Evolutionary conservation across 2,329 filamentous ascomycete genomes (phyloP), one percentile per base, ranked within the genome.

Genomic region (Exophiala aquamarina): DNA sequence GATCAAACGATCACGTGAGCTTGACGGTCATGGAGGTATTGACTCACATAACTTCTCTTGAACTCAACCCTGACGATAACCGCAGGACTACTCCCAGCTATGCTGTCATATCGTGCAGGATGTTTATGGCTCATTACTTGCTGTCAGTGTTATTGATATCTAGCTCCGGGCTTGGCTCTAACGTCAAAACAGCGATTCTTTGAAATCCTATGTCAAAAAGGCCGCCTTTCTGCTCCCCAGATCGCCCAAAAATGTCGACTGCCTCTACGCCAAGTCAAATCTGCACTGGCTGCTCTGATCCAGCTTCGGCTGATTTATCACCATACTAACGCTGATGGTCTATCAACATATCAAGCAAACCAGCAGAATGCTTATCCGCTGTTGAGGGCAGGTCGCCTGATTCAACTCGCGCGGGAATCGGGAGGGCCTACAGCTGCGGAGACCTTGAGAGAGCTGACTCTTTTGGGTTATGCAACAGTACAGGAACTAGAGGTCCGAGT

Each of bases 61-160:
- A 11, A 26, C 23, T 26, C 23, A 11, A 6, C 23, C 6, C 11
- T 26, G 11, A 26, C 23, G 11, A 26, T 26, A 11, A 6, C 23
- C 23, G 6, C 34, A 53, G 50, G 45, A 58, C 66, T 78, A 87
- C 59, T 83, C 86, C 63, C 89, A 96, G 80, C 87, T 97, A 64
- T 95, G 89, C 75, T 81, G 85, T 73, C 83, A 95, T 66, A 79
- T 96, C 55, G 85, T 97, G 55, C 84, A 90, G 65, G 90, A 96
- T 66, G 78, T 88, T 50, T 92, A 93, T 68, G 93, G 93, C 64
- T 88, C 95, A 72, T 82, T 97, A 49, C 89, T 90, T 54, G 89
- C 89, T 66, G 92, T 96, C 86, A 63, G 86, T 74, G 36, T 50
- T 23, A 20, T 15, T 6, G 9, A 21, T 20, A 20, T 47, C 17